Evolutionary conservation across 495 filamentous ascomycete species (phyloP).

Genomic region (Paragyromitra xinjiangensis): DNA sequence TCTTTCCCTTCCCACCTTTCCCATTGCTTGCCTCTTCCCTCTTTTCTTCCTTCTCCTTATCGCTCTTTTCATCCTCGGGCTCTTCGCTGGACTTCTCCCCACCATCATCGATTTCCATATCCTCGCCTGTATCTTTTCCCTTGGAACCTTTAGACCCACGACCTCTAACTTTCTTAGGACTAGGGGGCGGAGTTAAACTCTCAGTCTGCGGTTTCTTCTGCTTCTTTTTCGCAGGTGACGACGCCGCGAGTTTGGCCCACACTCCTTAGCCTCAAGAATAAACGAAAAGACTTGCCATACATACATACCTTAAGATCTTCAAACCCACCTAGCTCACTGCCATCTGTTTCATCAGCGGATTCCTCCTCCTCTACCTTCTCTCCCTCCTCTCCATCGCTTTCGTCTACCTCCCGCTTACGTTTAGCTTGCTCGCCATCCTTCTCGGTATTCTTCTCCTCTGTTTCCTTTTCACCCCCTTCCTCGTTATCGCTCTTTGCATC

Average conservation of each 20-base stretch:
- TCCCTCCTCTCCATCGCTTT: not conserved
- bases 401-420: not conserved
- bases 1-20: not conserved
- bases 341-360: not conserved
- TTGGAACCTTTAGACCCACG: conserved; percentile 4
- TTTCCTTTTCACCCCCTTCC: not conserved
- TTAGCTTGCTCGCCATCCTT: not conserved
- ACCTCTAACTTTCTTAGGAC: conserved; percentile 4
- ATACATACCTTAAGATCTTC: conserved; percentile 1
- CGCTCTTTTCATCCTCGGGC: not conserved
- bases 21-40: not conserved
- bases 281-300: not conserved
- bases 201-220: conserved; percentile 9
- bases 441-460: not conserved
- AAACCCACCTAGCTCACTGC: not conserved
- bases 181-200: not conserved
- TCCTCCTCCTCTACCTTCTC: not conserved
- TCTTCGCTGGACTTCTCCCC: not conserved
- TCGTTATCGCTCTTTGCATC: not conserved
- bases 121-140: not conserved
- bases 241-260: not conserved
- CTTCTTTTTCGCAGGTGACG: conserved; percentile 10
- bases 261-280: not conserved
- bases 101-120: not conserved
- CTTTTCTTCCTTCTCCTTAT: not conserved